Evolutionary conservation across 768 basidiomycete species (phyloP), one percentile per base, ranked within the genome.

Genomic region (Inosperma sp.): DNA sequence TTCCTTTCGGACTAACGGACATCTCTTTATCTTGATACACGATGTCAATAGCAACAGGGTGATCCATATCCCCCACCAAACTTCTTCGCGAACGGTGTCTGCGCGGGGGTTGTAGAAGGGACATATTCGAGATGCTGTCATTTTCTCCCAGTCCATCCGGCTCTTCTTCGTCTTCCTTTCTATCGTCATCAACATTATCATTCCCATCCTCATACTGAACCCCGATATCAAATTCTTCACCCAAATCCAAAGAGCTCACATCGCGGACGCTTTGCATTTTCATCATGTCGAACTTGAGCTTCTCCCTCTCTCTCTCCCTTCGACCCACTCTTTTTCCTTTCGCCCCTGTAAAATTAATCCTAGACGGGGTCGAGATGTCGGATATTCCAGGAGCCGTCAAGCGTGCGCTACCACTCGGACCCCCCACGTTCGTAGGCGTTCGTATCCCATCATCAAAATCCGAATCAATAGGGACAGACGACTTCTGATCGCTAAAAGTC

Each of bases 271-370:
- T 45, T 19, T 21, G n/a, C 3, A 35, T 17, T 17, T 48, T 56
- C 35, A 43, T 36, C 31, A 25, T 29, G 37, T 65, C 61, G 36
- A 53, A 48, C 45, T 55, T 63, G 17, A 49, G 33, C 43, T 59
- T 65, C 39, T 61, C 63, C 29, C 54, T 55, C 31, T 67, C 62
- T 19, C 60, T 54, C 51, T 64, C 60, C 21, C 53, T 55, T 37
- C 59, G 59, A 4, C 65, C 64, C 13, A 64, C 56, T 23, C 62
- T 56, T 42, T 58, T 62, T 8, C 63, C 61, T 47, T 57, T 61
- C 56, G 58, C 62, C 31, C 62, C 63, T 5, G 48, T 27, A 37
- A 59, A 30, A 50, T 50, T 60, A 31, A 58, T 53, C n/a, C 51
- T 47, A 5, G 35, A 33, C 34, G 43, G 29, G 34, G 41, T 31